These are phyloP conservation scores for Dothidotthia symphoricarpi DNA, from an alignment of 2,329 filamentous ascomycete genomes.

Conservation along the genomic window DNA sequence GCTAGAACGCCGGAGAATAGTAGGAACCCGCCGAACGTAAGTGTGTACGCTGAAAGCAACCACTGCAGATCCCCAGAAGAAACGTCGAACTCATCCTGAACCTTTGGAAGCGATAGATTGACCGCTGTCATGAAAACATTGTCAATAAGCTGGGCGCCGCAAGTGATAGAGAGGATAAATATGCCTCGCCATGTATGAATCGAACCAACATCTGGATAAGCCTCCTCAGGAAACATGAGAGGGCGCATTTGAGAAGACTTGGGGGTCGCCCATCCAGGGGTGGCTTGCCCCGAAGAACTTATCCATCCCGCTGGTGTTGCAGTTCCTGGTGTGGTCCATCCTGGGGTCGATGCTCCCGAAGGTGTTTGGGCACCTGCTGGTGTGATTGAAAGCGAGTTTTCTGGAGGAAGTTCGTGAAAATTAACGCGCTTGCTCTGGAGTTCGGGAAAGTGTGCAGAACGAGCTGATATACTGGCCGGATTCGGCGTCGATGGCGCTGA, in stretches of 20 bases:
- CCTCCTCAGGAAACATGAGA: constrained; percentile 7
- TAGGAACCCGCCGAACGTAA: constrained; percentile 6
- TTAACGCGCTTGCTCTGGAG: constrained; percentile 4
- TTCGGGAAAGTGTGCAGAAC: constrained; percentile 8
- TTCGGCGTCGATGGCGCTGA: constrained; percentile 6
- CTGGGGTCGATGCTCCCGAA: constrained; percentile 6
- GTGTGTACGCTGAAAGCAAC: constrained; percentile 7
- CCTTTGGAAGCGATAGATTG: constrained; percentile 8
- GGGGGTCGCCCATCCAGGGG: constrained; percentile 8
- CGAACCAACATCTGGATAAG: constrained; percentile 7
- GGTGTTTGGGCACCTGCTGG: constrained; percentile 8
- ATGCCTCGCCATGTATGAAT: constrained; percentile 8
- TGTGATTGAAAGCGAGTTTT: constrained; percentile 1
- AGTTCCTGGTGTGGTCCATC: constrained; percentile 8
- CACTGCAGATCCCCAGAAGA: constrained; percentile 6
- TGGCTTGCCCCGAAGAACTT: constrained; percentile 6
- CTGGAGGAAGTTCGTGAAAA: constrained; percentile 3
- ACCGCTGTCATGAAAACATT: constrained; percentile 9
- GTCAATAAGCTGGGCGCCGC: constrained; percentile 8
- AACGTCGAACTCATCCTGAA: constrained; percentile 7
- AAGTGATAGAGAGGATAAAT: constrained; percentile 3
- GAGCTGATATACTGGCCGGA: constrained; percentile 8
- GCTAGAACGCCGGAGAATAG: constrained; percentile 6
- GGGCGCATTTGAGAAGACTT: constrained; percentile 8
- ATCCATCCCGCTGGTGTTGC: constrained; percentile 7